Evolutionary conservation across 495 filamentous ascomycete species (phyloP), one percentile per base, ranked within the genome.

Genomic region (Staphylotrichum tortipilum): DNA sequence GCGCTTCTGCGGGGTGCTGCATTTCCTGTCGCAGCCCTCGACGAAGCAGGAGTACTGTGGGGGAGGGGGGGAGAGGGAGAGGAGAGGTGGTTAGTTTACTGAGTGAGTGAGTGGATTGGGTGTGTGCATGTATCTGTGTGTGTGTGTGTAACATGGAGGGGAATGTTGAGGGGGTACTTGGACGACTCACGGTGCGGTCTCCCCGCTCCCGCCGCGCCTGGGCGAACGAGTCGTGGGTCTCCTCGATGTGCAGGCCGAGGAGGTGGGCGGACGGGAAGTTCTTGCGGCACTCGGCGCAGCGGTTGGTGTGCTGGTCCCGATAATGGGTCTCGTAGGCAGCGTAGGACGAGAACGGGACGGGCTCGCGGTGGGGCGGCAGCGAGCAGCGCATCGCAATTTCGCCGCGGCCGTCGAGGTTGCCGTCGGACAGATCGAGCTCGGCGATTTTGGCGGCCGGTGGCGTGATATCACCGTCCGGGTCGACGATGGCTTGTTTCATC

Each of bases 321-420:
- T 96, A 95, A 63, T 98, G 92, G 24, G 83, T 66, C 55, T 96
- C 91, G 59, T 89, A 96, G 14, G 89, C 88, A 36, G 83, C 79
- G 61, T 87, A 89, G 0, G 85, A 80, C 14, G 71, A 47, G 58
- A 98, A 96, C 1, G 69, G 66, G 23, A 88, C 54, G 2, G 79
- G 75, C 47, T 84, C 78, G 50, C 72, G 70, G 63, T 95, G 89
- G 4, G 85, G 85, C 35, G 89, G 87, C 15, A 95, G 77, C 12
- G 80, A 81, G 69, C 89, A 95, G 63, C 69, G 77, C 82, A 89
- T 89, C 18, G 76, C 68, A 55, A 64, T n/a, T n/a, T n/a, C n/a
- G n/a, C n/a, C 49, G 24, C n/a, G 49, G 24, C 53, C 50, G 52
- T 48, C 21, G 36, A 19, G 31, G 40, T 24, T 22, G 28, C 29